Conservation (phyloP, 257 asterid species). For the Cynanchum wilfordii region DNA sequence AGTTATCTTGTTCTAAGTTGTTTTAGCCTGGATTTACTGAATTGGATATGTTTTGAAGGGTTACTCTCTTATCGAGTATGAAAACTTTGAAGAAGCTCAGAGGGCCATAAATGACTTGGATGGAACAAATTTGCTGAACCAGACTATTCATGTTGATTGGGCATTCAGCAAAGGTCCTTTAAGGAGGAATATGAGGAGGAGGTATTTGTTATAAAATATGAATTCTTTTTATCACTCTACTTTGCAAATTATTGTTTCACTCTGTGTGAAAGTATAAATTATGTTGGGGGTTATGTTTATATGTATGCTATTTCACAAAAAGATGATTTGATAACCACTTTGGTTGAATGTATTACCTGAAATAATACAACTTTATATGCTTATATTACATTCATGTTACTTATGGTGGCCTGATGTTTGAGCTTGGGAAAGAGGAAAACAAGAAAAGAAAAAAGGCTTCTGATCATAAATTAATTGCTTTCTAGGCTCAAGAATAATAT, state of each 20-base stretch:
- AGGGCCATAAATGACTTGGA: slow-evolving; percentile 66
- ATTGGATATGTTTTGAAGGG: slow-evolving; percentile 35
- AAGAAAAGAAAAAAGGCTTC: background rate
- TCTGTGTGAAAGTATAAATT: background rate
- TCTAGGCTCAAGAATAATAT: background rate
- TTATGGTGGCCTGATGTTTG: background rate
- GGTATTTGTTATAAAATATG: slow-evolving; percentile 35
- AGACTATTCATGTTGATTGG: slow-evolving; percentile 76
- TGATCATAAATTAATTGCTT: background rate
- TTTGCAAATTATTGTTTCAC: background rate
- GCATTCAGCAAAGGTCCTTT: slow-evolving; percentile 97
- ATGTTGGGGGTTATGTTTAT: background rate
- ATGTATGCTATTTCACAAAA: background rate
- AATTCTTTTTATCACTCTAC: background rate
- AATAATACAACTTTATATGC: background rate
- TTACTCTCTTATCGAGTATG: slow-evolving; percentile 73
- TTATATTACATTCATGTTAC: background rate
- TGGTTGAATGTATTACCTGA: background rate
- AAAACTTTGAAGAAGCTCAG: slow-evolving; percentile 76
- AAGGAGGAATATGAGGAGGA: slow-evolving; percentile 71
- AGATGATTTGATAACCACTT: background rate
- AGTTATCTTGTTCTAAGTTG: background rate
- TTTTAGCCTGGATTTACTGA: background rate
- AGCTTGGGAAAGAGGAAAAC: background rate
- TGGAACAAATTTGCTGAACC: slow-evolving; percentile 65